Percentiles rank a stretch among this genome's conserved stretches.
Evolutionary conservation across 768 basidiomycete genomes (phyloP).

Genomic region (Suillus weaverae): DNA sequence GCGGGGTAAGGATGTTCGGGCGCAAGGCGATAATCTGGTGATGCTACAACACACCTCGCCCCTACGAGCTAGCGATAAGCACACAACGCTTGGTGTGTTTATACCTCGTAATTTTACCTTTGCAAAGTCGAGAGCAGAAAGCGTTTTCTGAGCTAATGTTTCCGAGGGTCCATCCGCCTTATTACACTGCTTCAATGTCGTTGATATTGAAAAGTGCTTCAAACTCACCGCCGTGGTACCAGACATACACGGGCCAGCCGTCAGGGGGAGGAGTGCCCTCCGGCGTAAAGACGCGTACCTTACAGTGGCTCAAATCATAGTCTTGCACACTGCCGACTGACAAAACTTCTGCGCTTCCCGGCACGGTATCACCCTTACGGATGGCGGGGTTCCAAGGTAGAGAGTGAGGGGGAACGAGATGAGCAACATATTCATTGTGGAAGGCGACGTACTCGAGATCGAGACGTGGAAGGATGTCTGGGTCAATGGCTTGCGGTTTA

Average conservation of each 20-base stretch:
- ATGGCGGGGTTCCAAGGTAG: constrained; percentile 62
- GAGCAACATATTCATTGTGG: constrained; percentile 50
- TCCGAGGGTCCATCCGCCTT: constrained; percentile 79
- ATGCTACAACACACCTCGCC: constrained; percentile 34
- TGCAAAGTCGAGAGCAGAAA: constrained; percentile 43
- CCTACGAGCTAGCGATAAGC: constrained; percentile 16
- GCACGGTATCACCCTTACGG: constrained; percentile 52
- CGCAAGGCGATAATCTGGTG: constrained; percentile 35
- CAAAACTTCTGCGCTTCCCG: constrained; percentile 57
- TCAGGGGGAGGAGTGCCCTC: constrained; percentile 42
- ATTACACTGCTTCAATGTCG: neutral
- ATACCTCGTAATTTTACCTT: constrained; percentile 17
- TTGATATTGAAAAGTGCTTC: neutral
- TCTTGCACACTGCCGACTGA: constrained; percentile 57
- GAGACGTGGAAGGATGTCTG: constrained; percentile 54
- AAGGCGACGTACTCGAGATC: constrained; percentile 69
- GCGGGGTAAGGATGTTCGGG: constrained; percentile 36
- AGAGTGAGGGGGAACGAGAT: constrained; percentile 52
- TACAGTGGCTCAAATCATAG: constrained; percentile 49
- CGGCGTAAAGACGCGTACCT: constrained; percentile 66
- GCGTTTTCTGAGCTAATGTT: constrained; percentile 59
- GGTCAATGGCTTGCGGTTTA: constrained; percentile 54
- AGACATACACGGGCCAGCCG: constrained; percentile 75
- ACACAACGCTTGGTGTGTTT: neutral
- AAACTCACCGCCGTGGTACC: constrained; percentile 67